Conservation (phyloP, 2,329 filamentous ascomycete genomes). For the Penicillium sp. region DNA sequence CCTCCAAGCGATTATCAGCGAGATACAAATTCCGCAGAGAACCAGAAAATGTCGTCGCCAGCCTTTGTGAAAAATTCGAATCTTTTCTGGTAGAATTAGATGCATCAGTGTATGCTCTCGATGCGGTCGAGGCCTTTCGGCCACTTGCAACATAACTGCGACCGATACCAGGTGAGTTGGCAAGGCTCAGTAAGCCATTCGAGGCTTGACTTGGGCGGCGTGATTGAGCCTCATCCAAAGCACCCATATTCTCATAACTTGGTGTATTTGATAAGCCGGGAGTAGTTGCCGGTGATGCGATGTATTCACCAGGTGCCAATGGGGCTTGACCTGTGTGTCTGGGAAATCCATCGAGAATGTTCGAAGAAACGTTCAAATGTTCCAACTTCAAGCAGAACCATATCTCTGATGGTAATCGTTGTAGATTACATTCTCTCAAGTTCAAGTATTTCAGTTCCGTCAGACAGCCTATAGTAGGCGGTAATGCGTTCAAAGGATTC, state of each 20-base stretch:
- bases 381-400: slow-evolving; percentile 92
- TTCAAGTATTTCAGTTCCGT: slow-evolving; percentile 81
- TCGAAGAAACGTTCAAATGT: slow-evolving; percentile 91
- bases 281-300: slow-evolving; percentile 40
- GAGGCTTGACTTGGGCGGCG: slow-evolving; percentile 83
- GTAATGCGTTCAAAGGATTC: slow-evolving; percentile 80
- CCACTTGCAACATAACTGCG: slow-evolving; percentile 74
- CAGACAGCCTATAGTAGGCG: slow-evolving; percentile 82
- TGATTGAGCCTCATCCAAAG: slow-evolving; percentile 58
- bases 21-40: slow-evolving; percentile 81
- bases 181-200: slow-evolving; percentile 69
- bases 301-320: slow-evolving; percentile 52
- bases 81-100: slow-evolving; percentile 71
- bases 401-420: slow-evolving; percentile 82
- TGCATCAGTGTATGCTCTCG: slow-evolving; percentile 59
- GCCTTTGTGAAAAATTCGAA: slow-evolving; percentile 74
- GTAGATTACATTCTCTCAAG: slow-evolving; percentile 88
- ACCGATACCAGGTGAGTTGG: slow-evolving; percentile 53
- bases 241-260: slow-evolving; percentile 73
- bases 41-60: slow-evolving; percentile 81
- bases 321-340: slow-evolving; percentile 69
- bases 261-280: slow-evolving; percentile 58
- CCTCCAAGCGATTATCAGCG: slow-evolving; percentile 89
- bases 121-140: slow-evolving; percentile 81
- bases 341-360: slow-evolving; percentile 84